Conservation (phyloP, 805 yeast species). For the Starmera pachycereana region DNA sequence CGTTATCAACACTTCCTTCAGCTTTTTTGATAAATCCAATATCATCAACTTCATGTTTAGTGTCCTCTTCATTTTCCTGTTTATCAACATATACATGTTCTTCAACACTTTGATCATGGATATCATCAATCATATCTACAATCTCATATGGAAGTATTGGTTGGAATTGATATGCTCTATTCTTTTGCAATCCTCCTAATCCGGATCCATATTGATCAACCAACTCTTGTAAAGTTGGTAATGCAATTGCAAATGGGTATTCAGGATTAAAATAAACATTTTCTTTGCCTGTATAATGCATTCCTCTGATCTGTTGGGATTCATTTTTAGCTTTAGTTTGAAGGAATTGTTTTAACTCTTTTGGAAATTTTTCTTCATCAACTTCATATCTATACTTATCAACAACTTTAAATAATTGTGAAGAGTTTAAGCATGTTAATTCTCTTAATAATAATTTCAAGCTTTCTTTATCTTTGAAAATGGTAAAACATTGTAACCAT, state of each 20-base stretch:
- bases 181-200: conserved; percentile 45
- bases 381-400: conserved; percentile 80
- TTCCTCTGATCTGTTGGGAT: conserved; percentile 5
- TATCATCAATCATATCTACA: conserved; percentile 62
- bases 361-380: conserved; percentile 57
- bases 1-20: conserved; percentile 3
- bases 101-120: conserved; percentile 33
- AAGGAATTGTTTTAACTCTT: conserved; percentile 14
- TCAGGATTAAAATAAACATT: conserved; percentile 40
- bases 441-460: conserved; percentile 42
- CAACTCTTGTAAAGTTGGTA: conserved; percentile 70
- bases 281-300: conserved; percentile 14
- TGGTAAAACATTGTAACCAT: conserved; percentile 82
- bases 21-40: conserved; percentile 8
- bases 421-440: conserved; percentile 50
- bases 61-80: conserved; percentile 15
- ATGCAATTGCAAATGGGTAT: conserved; percentile 41
- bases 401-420: conserved; percentile 59
- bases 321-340: conserved; percentile 6
- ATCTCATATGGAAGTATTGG: conserved; percentile 66
- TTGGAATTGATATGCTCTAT: conserved; percentile 46
- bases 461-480: conserved; percentile 54
- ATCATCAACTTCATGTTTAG: conserved; percentile 8
- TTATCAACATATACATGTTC: conserved; percentile 2
- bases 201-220: conserved; percentile 72